Evolutionary conservation across 1,284 basidiomycete genomes (phyloP).

Genomic region (Boletus hoseneyae): DNA sequence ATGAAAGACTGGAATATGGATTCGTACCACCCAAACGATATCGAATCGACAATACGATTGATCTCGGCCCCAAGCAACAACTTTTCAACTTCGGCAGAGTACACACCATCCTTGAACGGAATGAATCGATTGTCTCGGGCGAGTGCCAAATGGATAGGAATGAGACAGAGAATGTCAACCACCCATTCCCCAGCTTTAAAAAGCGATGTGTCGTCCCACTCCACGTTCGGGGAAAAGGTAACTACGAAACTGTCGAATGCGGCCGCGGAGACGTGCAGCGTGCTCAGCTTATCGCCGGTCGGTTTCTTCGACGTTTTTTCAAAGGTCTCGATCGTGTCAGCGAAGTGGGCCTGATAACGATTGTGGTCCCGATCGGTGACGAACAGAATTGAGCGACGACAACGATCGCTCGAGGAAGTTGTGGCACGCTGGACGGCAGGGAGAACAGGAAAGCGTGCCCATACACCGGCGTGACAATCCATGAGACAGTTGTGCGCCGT

Average conservation of each 20-base stretch:
- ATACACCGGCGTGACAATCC: slow-evolving; percentile 55
- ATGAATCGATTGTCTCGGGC: slow-evolving; percentile 57
- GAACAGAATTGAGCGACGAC: slow-evolving; percentile 38
- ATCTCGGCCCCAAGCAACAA: slow-evolving; percentile 55
- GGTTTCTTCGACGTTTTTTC: slow-evolving; percentile 50
- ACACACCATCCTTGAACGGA: slow-evolving; percentile 56
- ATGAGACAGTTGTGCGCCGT: slow-evolving; percentile 48
- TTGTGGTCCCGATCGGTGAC: slow-evolving; percentile 37
- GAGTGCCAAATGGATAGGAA: slow-evolving; percentile 61
- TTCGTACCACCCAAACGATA: slow-evolving; percentile 66
- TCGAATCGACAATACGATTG: slow-evolving; percentile 46
- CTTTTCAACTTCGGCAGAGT: slow-evolving; percentile 46
- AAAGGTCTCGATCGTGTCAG: slow-evolving; percentile 43
- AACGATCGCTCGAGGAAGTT: slow-evolving; percentile 33
- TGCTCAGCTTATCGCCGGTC: slow-evolving; percentile 39
- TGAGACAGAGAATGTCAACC: slow-evolving; percentile 56
- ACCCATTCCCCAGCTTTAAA: slow-evolving; percentile 58
- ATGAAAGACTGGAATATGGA: slow-evolving; percentile 60
- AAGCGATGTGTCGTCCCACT: slow-evolving; percentile 32
- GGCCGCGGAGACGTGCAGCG: slow-evolving; percentile 32
- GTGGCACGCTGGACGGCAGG: slow-evolving; percentile 49
- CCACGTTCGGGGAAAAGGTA: slow-evolving; percentile 5
- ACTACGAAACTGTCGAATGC: slow-evolving; percentile 18
- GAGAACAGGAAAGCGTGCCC: slow-evolving; percentile 59
- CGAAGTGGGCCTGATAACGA: slow-evolving; percentile 41